Percentiles rank a stretch among this genome's conserved stretches.
phyloP scores from a whole-genome alignment of 331 rosid genomes.

The Cucumis variabilis region DNA sequence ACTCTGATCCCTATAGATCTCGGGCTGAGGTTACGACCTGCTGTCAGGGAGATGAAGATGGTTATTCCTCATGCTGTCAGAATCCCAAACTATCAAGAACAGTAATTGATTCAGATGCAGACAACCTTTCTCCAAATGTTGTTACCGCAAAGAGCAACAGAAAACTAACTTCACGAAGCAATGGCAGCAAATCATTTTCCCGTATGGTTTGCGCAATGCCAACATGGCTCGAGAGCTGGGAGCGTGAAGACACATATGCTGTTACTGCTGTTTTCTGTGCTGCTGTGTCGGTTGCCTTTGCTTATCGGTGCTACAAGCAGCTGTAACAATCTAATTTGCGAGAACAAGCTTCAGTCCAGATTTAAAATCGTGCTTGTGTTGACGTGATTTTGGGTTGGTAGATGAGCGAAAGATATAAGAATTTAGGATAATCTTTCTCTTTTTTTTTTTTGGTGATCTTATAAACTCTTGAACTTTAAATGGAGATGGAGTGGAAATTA shows the following conservation, averaged over 20 bases:
- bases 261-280: conserved; percentile 87
- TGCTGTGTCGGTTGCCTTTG: conserved; percentile 75
- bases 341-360: not conserved
- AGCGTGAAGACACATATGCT: conserved; percentile 87
- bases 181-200: conserved; percentile 54
- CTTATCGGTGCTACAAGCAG: conserved; percentile 89
- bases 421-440: not conserved
- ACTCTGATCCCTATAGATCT: conserved; percentile 30
- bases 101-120: conserved; percentile 38
- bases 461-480: not conserved
- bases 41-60: conserved; percentile 61
- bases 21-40: conserved; percentile 41
- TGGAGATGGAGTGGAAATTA: conserved; percentile 22
- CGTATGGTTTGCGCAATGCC: conserved; percentile 68
- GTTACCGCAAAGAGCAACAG: conserved; percentile 45
- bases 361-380: not conserved
- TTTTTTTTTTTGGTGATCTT: not conserved
- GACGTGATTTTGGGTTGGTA: not conserved
- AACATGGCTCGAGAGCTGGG: conserved; percentile 89
- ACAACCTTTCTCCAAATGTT: conserved; percentile 48
- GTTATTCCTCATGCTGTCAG: conserved; percentile 55
- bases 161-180: conserved; percentile 45
- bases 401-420: not conserved
- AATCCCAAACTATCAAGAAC: conserved; percentile 41
- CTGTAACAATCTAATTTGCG: conserved; percentile 22